Conservation (phyloP, 2,329 filamentous ascomycete species). For the Ophiostoma perfectum region DNA sequence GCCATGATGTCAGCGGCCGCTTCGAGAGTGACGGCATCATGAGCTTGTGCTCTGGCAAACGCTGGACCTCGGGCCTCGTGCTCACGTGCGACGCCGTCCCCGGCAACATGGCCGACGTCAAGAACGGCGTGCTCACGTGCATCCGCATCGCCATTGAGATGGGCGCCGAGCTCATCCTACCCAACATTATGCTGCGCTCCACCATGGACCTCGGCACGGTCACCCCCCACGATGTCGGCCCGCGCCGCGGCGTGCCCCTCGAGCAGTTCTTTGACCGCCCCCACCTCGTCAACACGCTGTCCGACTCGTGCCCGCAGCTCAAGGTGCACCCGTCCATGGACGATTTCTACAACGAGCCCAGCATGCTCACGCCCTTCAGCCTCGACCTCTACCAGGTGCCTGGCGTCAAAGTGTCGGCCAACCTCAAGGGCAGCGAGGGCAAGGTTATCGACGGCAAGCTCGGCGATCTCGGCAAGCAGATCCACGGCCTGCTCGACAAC, state of each 20-base stretch:
- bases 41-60: slow-evolving; percentile 35
- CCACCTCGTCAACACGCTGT: slow-evolving; percentile 32
- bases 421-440: slow-evolving; percentile 24
- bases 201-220: slow-evolving; percentile 31
- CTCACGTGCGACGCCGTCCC: slow-evolving; percentile 41
- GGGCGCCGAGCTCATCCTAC: slow-evolving; percentile 39
- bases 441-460: slow-evolving; percentile 29
- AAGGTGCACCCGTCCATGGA: slow-evolving; percentile 34
- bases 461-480: slow-evolving; percentile 25
- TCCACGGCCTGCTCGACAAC: slow-evolving; percentile 30
- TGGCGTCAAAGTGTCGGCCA: slow-evolving; percentile 18
- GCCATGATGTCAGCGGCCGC: slow-evolving; percentile 33
- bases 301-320: slow-evolving; percentile 36
- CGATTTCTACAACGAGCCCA: slow-evolving; percentile 34
- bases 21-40: slow-evolving; percentile 33
- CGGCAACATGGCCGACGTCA: slow-evolving; percentile 42
- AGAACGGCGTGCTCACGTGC: slow-evolving; percentile 43
- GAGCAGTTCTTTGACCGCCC: slow-evolving; percentile 36
- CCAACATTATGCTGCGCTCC: slow-evolving; percentile 35
- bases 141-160: slow-evolving; percentile 44
- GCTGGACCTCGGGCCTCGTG: slow-evolving; percentile 39
- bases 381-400: slow-evolving; percentile 29
- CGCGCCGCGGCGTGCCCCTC: slow-evolving; percentile 31
- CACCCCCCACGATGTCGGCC: slow-evolving; percentile 29
- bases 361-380: slow-evolving; percentile 28